These are phyloP conservation scores for Diaporthe batatas DNA, from an alignment of 2,329 filamentous ascomycete genomes.

Conservation along the genomic window DNA sequence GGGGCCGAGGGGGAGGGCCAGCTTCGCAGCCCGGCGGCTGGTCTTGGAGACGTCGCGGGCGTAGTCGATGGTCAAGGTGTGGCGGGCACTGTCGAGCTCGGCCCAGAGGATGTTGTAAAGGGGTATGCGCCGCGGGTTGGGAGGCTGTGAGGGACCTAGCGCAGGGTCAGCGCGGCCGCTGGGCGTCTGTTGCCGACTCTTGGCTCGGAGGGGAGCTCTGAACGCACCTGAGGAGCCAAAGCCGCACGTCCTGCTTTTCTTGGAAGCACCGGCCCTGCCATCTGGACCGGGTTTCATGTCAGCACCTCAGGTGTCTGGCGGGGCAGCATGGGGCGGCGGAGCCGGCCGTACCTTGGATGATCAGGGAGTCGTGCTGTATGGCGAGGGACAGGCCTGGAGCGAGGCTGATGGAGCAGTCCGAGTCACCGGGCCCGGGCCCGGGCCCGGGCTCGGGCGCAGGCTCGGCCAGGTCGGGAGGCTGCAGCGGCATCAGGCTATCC, in stretches of 20 bases:
- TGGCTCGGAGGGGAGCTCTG: background rate
- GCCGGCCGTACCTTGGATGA: slow-evolving; percentile 51
- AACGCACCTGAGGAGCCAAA: slow-evolving; percentile 42
- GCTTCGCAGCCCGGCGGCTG: slow-evolving; percentile 69
- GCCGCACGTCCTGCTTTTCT: slow-evolving; percentile 43
- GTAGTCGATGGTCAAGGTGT: slow-evolving; percentile 79
- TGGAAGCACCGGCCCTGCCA: slow-evolving; percentile 24
- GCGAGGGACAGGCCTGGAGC: slow-evolving; percentile 51
- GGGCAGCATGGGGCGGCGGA: background rate
- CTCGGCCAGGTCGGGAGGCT: slow-evolving; percentile 4
- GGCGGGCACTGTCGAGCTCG: slow-evolving; percentile 63
- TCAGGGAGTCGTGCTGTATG: slow-evolving; percentile 50
- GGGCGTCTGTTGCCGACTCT: background rate
- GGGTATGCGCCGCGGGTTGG: slow-evolving; percentile 65
- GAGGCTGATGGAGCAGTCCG: slow-evolving; percentile 43
- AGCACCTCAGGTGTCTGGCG: background rate
- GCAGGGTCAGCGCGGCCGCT: background rate
- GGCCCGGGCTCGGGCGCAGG: too few species aligned
- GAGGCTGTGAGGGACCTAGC: slow-evolving; percentile 23
- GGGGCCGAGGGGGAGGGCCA: slow-evolving; percentile 64
- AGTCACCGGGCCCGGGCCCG: background rate
- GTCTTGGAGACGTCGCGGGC: slow-evolving; percentile 72
- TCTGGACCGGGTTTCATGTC: slow-evolving; percentile 37
- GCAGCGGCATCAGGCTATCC: slow-evolving; percentile 26
- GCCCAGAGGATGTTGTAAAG: slow-evolving; percentile 91